Base-by-base conservation (phyloP, 139 green algal genomes). In the Penium margaritaceum region DNA sequence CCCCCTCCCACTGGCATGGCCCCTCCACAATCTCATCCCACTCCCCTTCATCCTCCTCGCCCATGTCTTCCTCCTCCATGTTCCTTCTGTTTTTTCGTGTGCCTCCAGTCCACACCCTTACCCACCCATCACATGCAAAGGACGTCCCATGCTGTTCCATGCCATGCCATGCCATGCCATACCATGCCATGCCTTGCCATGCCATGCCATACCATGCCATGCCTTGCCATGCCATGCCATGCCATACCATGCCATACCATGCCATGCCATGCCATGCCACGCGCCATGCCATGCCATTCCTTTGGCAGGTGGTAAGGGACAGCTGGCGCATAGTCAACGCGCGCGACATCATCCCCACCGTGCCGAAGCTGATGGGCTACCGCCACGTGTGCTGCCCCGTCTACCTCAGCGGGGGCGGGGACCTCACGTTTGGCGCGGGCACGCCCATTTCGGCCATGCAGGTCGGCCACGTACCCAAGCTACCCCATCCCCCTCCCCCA, bases 331-430 rank as follows among this genome's bases (percentile, higher is more conserved):
- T 87, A 30, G 63, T 76, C 1, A 84, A 87, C 57, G 35, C 12
- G 0, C 33, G 27, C 1, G 82, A 87, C 72, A 66, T 76, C 30
- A 75, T 87, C 29, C 76, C 81, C 1, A 63, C 46, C 3, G 67
- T 87, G 6, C 82, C 82, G 5, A 58, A 36, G 38, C 55, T 86
- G 12, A 64, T 86, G 47, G 81, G 81, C 9, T 86, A 84, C 81
- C 47, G 74, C 37, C 81, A 86, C 44, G 81, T 86, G 65, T 37
- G 41, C 37, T 39, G 34, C 32, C 65, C 73, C 44, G 32, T 80
- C 19, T 77, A 47, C 73, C 73, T 80, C 19, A 43, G 41, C 30
- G 36, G 61, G 17, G 36, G 66, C 12, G 51, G 46, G 24, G n/a
- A n/a, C n/a, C n/a, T n/a, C n/a, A n/a, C n/a, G n/a, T n/a, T n/a